These are phyloP conservation scores for Hypoxylon sp. DNA, from an alignment of 2,329 filamentous ascomycete species.

Conservation along the genomic window DNA sequence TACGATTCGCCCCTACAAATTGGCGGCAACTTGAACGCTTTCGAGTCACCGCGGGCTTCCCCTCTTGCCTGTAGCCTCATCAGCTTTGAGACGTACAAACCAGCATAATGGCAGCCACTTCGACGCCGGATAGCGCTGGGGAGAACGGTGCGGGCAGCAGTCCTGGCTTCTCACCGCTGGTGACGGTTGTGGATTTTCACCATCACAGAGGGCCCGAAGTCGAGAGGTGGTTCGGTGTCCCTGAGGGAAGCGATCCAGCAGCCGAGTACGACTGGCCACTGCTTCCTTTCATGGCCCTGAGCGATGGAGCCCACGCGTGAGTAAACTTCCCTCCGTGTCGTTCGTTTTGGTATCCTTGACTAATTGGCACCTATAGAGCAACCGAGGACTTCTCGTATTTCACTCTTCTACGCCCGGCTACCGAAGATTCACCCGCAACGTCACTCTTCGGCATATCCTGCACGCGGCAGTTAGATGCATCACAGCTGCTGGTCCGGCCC, in stretches of 20 bases:
- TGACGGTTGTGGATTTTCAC: slow-evolving; percentile 84
- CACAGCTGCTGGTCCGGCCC: slow-evolving; percentile 77
- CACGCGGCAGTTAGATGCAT: slow-evolving; percentile 87
- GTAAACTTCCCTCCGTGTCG: slow-evolving; percentile 45
- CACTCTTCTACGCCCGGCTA: slow-evolving; percentile 76
- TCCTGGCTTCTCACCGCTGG: slow-evolving; percentile 68
- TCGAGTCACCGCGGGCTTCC: slow-evolving; percentile 3
- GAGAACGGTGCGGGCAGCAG: slow-evolving; percentile 25
- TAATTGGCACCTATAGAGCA: slow-evolving; percentile 59
- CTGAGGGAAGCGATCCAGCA: slow-evolving; percentile 79
- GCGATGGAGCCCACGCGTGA: slow-evolving; percentile 93
- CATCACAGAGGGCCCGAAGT: slow-evolving; percentile 91
- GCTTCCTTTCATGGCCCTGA: slow-evolving; percentile 95
- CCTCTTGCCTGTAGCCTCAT: neutral
- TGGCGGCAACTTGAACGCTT: neutral
- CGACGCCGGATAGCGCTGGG: slow-evolving; percentile 14
- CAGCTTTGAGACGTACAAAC: slow-evolving; percentile 2
- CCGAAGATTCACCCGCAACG: slow-evolving; percentile 65
- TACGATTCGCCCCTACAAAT: slow-evolving; percentile 4
- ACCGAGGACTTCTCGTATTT: slow-evolving; percentile 99
- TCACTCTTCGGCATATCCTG: slow-evolving; percentile 97
- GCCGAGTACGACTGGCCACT: slow-evolving; percentile 87
- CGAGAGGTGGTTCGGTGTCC: slow-evolving; percentile 84
- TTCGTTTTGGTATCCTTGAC: slow-evolving; percentile 15
- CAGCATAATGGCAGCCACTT: slow-evolving; percentile 36